These are phyloP conservation scores for Leccinum rimulosum DNA, from an alignment of 768 basidiomycete species.

Conservation along the genomic window DNA sequence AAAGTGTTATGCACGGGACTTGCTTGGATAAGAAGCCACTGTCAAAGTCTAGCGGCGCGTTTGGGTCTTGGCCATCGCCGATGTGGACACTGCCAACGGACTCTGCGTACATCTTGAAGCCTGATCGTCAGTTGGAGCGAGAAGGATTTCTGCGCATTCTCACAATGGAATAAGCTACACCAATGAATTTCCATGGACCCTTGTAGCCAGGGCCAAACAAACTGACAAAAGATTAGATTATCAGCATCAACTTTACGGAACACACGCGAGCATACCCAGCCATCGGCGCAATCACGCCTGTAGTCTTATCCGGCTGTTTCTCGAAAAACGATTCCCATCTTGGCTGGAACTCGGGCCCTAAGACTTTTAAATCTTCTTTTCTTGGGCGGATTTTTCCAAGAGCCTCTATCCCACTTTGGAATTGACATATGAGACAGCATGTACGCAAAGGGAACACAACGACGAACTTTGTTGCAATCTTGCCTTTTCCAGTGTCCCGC, in stretches of 20 bases:
- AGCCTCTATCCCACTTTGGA: background rate
- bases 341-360: background rate
- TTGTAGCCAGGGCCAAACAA: background rate
- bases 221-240: background rate
- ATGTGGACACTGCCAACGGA: constrained; percentile 49
- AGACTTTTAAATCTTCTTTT: background rate
- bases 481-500: background rate
- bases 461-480: background rate
- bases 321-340: constrained; percentile 1
- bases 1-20: constrained; percentile 1
- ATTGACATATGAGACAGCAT: background rate
- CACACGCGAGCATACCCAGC: background rate
- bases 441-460: background rate
- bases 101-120: constrained; percentile 38
- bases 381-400: background rate
- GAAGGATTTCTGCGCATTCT: background rate
- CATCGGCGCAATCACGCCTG: background rate
- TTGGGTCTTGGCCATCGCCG: constrained; percentile 36
- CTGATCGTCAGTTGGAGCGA: constrained; percentile 16
- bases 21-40: constrained; percentile 45
- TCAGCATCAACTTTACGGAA: background rate
- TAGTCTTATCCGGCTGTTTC: background rate
- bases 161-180: background rate
- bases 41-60: constrained; percentile 43
- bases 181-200: background rate